Evolutionary conservation across 495 filamentous ascomycete genomes (phyloP).

Genomic region (Penicillium silybi): DNA sequence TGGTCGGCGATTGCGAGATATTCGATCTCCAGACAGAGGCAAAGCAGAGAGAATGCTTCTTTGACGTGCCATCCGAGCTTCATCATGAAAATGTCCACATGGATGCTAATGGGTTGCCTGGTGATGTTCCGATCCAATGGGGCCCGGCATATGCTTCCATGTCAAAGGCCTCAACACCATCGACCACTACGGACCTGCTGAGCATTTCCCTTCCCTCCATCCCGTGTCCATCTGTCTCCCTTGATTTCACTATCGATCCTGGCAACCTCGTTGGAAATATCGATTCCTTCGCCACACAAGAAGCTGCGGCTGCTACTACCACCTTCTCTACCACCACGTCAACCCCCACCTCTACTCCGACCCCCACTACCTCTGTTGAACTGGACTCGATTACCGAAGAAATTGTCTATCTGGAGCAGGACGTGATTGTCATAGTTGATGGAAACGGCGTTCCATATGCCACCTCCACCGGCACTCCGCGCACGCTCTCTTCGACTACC

Average conservation of each 20-base stretch:
- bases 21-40: constrained; percentile 52
- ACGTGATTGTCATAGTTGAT: constrained; percentile 37
- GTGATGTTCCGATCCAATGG: constrained; percentile 46
- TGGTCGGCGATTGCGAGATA: constrained; percentile 53
- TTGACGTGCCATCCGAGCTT: constrained; percentile 45
- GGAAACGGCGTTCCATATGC: constrained; percentile 18
- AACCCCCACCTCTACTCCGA: constrained; percentile 21
- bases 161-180: constrained; percentile 1
- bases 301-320: constrained; percentile 2
- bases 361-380: constrained; percentile 24
- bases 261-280: background rate
- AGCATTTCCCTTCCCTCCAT: constrained; percentile 2
- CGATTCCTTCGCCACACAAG: constrained; percentile 1
- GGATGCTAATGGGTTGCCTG: constrained; percentile 46
- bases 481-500: constrained; percentile 18
- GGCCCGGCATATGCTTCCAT: constrained; percentile 49
- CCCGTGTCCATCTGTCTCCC: constrained; percentile 7
- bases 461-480: constrained; percentile 20
- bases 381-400: constrained; percentile 28
- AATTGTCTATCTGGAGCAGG: constrained; percentile 33
- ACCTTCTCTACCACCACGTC: constrained; percentile 7
- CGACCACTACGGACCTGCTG: background rate
- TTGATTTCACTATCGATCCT: background rate
- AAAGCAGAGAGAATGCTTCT: constrained; percentile 36
- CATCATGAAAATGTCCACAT: constrained; percentile 32